Evolutionary conservation across 2,329 filamentous ascomycete genomes (phyloP).

Genomic region (Talaromyces pinophilus): DNA sequence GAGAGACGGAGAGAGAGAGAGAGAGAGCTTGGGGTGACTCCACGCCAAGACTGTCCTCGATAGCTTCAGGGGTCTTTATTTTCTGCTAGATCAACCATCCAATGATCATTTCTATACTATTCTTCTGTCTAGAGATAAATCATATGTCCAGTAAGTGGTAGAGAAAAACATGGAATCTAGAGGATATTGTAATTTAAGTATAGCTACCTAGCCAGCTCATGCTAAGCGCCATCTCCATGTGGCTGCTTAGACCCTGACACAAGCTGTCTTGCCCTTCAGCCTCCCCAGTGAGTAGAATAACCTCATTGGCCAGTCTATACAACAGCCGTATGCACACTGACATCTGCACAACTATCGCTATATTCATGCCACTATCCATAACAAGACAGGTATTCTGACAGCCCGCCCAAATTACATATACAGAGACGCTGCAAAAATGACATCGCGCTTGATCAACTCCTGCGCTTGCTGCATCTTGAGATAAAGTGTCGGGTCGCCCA

Average conservation of each 20-base stretch:
- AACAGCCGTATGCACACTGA: neutral
- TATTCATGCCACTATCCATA: neutral
- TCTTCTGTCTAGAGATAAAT: neutral
- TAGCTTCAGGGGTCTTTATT: neutral
- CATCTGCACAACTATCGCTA: neutral
- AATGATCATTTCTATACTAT: neutral
- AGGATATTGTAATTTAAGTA: neutral
- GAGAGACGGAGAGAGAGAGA: neutral
- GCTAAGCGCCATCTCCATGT: conserved; percentile 2
- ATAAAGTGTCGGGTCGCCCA: conserved; percentile 90
- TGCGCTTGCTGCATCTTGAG: conserved; percentile 96
- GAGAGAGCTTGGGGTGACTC: conserved; percentile 7
- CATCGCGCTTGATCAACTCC: conserved; percentile 96
- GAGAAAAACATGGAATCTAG: neutral
- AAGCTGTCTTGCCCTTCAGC: neutral
- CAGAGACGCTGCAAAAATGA: conserved; percentile 82
- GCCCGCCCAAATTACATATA: conserved; percentile 64
- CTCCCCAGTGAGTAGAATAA: neutral
- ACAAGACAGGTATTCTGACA: no score
- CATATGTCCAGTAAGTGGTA: neutral
- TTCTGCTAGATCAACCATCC: neutral
- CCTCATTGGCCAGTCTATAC: conserved; percentile 4
- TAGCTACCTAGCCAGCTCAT: neutral
- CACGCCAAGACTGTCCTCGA: conserved; percentile 4
- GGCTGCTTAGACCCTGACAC: conserved; percentile 11